phyloP scores from a whole-genome alignment of 148 eudicot species.

The Chenopodium formosanum region DNA sequence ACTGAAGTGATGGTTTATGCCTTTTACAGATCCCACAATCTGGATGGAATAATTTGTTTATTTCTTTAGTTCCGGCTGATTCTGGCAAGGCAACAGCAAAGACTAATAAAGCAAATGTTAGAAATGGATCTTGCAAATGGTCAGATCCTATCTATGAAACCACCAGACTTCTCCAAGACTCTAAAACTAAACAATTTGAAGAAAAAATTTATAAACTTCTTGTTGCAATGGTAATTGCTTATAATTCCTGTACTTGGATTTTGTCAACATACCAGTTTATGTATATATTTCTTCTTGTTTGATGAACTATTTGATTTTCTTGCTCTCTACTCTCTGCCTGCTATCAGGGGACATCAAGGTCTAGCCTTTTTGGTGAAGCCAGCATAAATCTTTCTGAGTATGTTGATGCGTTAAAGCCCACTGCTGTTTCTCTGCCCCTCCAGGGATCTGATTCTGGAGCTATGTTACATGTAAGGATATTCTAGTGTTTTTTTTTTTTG shows the following conservation, averaged over 20 bases:
- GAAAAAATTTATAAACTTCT: conserved; percentile 92
- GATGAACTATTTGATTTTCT: neutral
- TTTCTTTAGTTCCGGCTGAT: conserved; percentile 83
- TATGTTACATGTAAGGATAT: conserved; percentile 68
- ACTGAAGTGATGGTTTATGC: conserved; percentile 9
- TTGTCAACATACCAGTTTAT: neutral
- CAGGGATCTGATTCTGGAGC: conserved; percentile 87
- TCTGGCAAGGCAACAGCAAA: conserved; percentile 83
- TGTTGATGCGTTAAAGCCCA: conserved; percentile 82
- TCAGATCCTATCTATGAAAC: conserved; percentile 97
- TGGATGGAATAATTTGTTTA: conserved; percentile 94
- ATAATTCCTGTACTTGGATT: neutral
- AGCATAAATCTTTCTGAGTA: conserved; percentile 89
- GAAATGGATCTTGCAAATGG: conserved; percentile 98
- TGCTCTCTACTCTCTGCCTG: conserved; percentile 8
- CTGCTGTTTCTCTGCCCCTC: conserved; percentile 65
- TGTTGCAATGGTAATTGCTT: conserved; percentile 75
- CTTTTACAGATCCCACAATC: conserved; percentile 69
- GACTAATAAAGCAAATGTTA: conserved; percentile 90
- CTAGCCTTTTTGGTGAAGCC: conserved; percentile 96
- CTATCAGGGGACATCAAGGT: conserved; percentile 83
- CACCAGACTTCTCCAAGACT: conserved; percentile 88
- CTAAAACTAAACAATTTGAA: conserved; percentile 73
- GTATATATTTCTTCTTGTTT: conserved; percentile 6
- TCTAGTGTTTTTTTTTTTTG: neutral